These are phyloP conservation scores for Daldinia vernicosa DNA, from an alignment of 495 filamentous ascomycete species.

Conservation along the genomic window DNA sequence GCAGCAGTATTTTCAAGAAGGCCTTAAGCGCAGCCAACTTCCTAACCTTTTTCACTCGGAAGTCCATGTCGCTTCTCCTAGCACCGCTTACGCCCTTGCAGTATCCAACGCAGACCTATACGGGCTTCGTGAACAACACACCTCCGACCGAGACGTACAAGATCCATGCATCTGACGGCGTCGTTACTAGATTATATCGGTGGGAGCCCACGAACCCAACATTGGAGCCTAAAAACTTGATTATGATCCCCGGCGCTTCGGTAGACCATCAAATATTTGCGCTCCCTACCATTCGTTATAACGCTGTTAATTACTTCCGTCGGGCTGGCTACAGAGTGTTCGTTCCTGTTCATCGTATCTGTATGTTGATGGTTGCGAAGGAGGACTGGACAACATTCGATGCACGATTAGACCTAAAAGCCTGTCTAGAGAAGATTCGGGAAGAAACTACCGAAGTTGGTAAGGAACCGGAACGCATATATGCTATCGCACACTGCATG, in stretches of 20 bases:
- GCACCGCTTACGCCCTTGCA: constrained; percentile 63
- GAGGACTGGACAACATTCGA: constrained; percentile 67
- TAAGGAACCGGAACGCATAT: constrained; percentile 55
- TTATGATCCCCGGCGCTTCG: constrained; percentile 69
- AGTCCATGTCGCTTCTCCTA: constrained; percentile 64
- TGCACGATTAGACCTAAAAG: constrained; percentile 67
- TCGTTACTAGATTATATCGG: constrained; percentile 61
- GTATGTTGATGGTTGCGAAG: constrained; percentile 62
- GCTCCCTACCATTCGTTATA: constrained; percentile 70
- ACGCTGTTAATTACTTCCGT: constrained; percentile 72
- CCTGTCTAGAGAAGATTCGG: constrained; percentile 65
- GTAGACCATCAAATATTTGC: constrained; percentile 72
- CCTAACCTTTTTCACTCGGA: constrained; percentile 64
- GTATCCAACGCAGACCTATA: constrained; percentile 59
- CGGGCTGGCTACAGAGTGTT: constrained; percentile 67
- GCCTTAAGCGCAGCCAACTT: constrained; percentile 58
- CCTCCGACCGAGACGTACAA: constrained; percentile 49
- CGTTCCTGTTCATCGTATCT: constrained; percentile 68
- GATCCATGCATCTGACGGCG: constrained; percentile 60
- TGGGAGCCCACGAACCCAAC: constrained; percentile 61
- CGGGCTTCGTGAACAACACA: constrained; percentile 61
- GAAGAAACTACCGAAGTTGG: constrained; percentile 18
- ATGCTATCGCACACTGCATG: constrained; percentile 73
- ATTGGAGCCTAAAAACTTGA: constrained; percentile 55
- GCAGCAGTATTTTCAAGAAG: constrained; percentile 55